Conservation (phyloP, 106 monocot species). For the Cymbidium sinense region DNA sequence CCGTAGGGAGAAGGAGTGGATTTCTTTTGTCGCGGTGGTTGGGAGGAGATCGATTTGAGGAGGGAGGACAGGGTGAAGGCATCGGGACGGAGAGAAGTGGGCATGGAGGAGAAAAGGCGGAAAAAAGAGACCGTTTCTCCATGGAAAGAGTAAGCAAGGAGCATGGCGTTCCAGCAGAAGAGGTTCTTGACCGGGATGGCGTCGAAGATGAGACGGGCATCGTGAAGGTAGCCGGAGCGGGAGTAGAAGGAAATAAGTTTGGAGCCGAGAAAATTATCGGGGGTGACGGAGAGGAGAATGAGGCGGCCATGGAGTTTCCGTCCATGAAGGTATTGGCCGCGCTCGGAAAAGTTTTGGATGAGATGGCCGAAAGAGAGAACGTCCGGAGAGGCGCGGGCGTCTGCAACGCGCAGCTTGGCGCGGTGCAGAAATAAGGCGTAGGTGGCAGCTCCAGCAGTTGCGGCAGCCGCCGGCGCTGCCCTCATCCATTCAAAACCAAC, state of each 20-base stretch:
- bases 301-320: conserved; percentile 39
- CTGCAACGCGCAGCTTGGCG: neutral
- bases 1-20: conserved; percentile 22
- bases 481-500: neutral
- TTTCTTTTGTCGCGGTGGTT: neutral
- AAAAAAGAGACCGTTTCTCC: conserved; percentile 5
- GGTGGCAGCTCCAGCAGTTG: too few relatives aligned
- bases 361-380: conserved; percentile 20
- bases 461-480: too few relatives aligned
- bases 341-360: conserved; percentile 33
- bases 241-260: conserved; percentile 44
- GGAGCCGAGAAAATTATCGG: conserved; percentile 43
- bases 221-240: conserved; percentile 15
- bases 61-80: conserved; percentile 42
- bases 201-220: conserved; percentile 41
- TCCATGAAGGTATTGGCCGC: conserved; percentile 13
- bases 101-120: conserved; percentile 23
- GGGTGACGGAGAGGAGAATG: conserved; percentile 18
- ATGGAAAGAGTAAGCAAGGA: conserved; percentile 29
- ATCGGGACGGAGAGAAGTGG: conserved; percentile 25
- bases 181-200: conserved; percentile 26
- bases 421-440: neutral
- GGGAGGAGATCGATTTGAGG: conserved; percentile 29
- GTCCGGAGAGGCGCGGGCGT: conserved; percentile 1
- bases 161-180: conserved; percentile 48